A percentile compares a stretch with the other conserved stretches of the same genome.
phyloP scores from a whole-genome alignment of 768 basidiomycete genomes.

The Trametes sanguinea region DNA sequence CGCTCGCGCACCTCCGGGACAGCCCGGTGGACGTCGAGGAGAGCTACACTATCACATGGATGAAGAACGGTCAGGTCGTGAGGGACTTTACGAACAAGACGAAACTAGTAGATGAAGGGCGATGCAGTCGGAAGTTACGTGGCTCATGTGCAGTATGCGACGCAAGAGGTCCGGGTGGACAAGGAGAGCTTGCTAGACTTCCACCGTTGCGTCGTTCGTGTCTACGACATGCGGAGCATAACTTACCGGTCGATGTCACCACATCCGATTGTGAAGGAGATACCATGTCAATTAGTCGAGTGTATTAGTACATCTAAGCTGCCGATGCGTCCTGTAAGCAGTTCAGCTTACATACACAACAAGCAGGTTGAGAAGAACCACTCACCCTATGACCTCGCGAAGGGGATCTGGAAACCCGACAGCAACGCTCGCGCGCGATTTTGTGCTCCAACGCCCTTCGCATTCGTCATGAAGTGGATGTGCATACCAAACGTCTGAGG shows the following conservation, averaged over 20 bases:
- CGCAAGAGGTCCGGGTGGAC: slow-evolving; percentile 59
- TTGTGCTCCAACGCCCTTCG: slow-evolving; percentile 85
- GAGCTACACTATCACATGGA: slow-evolving; percentile 60
- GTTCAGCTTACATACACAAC: not conserved
- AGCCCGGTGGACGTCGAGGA: slow-evolving; percentile 39
- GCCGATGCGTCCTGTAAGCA: not conserved
- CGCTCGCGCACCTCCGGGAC: slow-evolving; percentile 57
- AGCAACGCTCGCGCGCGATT: slow-evolving; percentile 83
- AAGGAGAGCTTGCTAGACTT: slow-evolving; percentile 36
- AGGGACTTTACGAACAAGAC: slow-evolving; percentile 53
- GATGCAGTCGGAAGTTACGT: slow-evolving; percentile 45
- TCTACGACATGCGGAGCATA: not conserved
- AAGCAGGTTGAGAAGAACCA: not conserved
- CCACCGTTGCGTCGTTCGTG: slow-evolving; percentile 8
- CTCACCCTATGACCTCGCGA: slow-evolving; percentile 43
- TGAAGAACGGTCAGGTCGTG: slow-evolving; percentile 47
- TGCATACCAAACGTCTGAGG: slow-evolving; percentile 88
- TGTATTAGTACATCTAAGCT: slow-evolving; percentile 11
- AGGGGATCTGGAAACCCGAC: slow-evolving; percentile 92
- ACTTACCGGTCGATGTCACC: not conserved
- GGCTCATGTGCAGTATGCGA: slow-evolving; percentile 50
- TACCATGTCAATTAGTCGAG: slow-evolving; percentile 7
- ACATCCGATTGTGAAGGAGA: not conserved
- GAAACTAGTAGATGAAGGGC: slow-evolving; percentile 37
- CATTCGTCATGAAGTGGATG: slow-evolving; percentile 91